These are phyloP conservation scores for Arabidopsis suecica DNA, from an alignment of 345 rosid genomes.

Conservation along the genomic window DNA sequence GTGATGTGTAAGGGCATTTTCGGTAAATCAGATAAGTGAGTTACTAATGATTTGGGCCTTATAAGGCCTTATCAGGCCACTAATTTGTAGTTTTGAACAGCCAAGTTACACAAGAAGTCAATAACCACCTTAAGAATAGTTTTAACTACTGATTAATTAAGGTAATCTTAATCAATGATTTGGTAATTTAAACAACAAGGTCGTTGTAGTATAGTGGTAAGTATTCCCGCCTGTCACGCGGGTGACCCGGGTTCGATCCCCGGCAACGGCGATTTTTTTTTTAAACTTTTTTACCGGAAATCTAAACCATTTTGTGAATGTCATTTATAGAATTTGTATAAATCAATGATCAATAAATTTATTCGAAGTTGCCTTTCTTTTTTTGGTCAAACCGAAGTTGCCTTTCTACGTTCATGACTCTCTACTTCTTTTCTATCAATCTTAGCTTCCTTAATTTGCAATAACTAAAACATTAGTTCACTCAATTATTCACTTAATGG, in stretches of 20 bases:
- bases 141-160: not conserved
- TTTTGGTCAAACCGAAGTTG: not conserved
- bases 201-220: slow-evolving; percentile 5
- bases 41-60: not conserved
- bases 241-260: slow-evolving; percentile 98
- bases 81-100: not conserved
- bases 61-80: not conserved
- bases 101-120: not conserved
- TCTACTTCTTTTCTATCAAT: too few species aligned
- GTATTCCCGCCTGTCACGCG: slow-evolving; percentile 70
- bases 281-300: too few species aligned
- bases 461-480: not conserved
- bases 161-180: rapidly evolving
- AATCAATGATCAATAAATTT: not conserved
- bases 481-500: too few species aligned
- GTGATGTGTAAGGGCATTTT: not conserved
- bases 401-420: not conserved
- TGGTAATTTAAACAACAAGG: not conserved
- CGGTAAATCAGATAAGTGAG: not conserved
- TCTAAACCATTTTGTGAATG: not conserved
- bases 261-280: slow-evolving; percentile 69
- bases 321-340: not conserved
- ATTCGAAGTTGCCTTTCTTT: not conserved
- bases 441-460: not conserved
- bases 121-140: not conserved